Base-by-base conservation (phyloP, 78 protist species). In the Capsaspora owczarzaki region DNA sequence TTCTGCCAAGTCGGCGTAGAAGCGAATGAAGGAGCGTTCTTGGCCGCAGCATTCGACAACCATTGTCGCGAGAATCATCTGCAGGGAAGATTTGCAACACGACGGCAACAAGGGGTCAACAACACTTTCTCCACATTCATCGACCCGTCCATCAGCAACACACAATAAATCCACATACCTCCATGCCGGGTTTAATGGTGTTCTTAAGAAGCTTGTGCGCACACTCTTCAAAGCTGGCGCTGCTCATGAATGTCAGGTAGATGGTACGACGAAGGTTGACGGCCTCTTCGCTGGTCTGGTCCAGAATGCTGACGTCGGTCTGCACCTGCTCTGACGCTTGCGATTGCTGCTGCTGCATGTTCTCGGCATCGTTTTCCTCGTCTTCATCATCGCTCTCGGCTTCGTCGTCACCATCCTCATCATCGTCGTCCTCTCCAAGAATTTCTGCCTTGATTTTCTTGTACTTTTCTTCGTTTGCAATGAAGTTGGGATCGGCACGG, bases 41-140 rank as follows among this genome's bases (percentile, higher is more conserved):
- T 93, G 97, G 60, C 86, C 42, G 76, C 98, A 95, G 85, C 97
- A 92, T 79, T 97, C 98, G 40, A 96, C 74, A n/a, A 97, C 38
- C 98, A 97, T 96, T 22, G 70, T 80, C 43, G 74, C 29, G 12
- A 96, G n/a, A 53, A 94, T 96, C 35, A 29, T 31, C 79, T 96
- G 93, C 49, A 82, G 89, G 14, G 84, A 93, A 27, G 53, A 75
- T 56, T 10, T 1, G 16, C 1, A 66, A 19, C 12, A 56, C 61
- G 56, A 41, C 27, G 41, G 60, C 25, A 60, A 76, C 6, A 6
- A 69, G 27, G 6, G 49, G 20, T 5, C 37, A 42, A 6, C 33
- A 23, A 76, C 60, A 43, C 43, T 38, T 23, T 6, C 3, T 33
- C 14, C 75, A 69, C 46, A 6, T 6, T 16, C 29, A 38, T 5